Base-by-base conservation (phyloP, 306 rosid species). In the Quercus gilva region DNA sequence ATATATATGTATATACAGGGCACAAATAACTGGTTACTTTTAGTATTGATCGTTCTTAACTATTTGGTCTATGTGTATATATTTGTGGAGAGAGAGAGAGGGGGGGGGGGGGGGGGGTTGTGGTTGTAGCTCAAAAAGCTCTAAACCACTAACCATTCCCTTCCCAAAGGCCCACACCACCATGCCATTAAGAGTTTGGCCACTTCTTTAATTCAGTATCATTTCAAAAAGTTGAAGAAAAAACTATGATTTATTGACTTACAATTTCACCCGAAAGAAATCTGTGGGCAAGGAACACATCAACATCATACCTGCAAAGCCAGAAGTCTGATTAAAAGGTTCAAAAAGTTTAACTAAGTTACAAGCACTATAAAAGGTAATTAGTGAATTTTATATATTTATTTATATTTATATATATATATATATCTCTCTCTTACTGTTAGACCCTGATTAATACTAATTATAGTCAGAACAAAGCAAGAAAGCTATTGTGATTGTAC, bases 231-330 rank as follows among this genome's bases (percentile, higher is more conserved):
- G 26, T 21, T 8, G 49, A 2, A 25, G 53, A 17, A 37, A 41
- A 2, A 28, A 58, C 15, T 60, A 56, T 31, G 68, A 79, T 51
- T 12, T 55, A 55, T 77, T 72, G 20, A 89, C 98, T 93, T 92
- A 93, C 99, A 88, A 95, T 86, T 84, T 93, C 99, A 37, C 92
- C 98, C 1, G 84, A 79, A 71, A 78, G 83, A 83, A 83, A 85
- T 81, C 98, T 86, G 83, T 90, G 99, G 55, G 87, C 88, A 52
- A 93, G 74, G 80, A 95, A 91, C 74, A 71, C 76, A 21, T 93
- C 97, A 29, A 95, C 96, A 76, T 95, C 99, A 72, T 95, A 95
- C 99, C 99, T 95, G 93, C 82, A 80, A 37, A 69, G 76, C 77
- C 86, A 83, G 29, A 76, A 58, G 37, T 76, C 45, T n/a, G 17